phyloP scores from a whole-genome alignment of 768 basidiomycete genomes.

The Kwoniella dendrophila region DNA sequence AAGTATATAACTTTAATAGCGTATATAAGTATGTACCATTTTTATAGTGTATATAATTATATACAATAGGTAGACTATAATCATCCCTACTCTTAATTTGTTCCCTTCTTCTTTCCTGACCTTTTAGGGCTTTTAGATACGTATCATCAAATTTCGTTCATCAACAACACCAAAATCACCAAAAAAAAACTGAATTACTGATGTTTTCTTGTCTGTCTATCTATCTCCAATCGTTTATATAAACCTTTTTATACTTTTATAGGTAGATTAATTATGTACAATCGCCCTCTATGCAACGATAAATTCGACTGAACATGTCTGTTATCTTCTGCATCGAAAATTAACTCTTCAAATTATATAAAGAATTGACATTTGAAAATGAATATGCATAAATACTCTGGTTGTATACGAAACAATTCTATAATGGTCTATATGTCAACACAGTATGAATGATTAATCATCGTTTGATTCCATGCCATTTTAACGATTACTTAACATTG shows the following conservation, averaged over 20 bases:
- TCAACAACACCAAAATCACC: background rate
- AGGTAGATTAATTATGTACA: too few species aligned
- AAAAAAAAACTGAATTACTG: background rate
- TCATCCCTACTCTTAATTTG: background rate
- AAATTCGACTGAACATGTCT: too few species aligned
- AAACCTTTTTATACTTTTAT: too few species aligned
- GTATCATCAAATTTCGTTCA: too few species aligned
- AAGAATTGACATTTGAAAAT: background rate
- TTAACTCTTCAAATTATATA: background rate
- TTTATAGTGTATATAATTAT: background rate
- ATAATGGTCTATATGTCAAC: too few species aligned
- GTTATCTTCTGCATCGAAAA: too few species aligned
- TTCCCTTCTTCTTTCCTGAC: background rate
- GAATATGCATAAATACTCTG: background rate
- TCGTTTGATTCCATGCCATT: too few species aligned
- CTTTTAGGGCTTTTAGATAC: too few species aligned
- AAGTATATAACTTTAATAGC: background rate
- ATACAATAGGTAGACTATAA: background rate
- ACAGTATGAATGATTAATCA: too few species aligned
- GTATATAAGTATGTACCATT: too few species aligned
- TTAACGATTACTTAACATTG: slow-evolving; percentile 19
- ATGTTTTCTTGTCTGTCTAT: background rate
- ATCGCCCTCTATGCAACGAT: too few species aligned
- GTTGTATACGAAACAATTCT: background rate
- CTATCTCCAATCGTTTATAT: too few species aligned